phyloP scores from a whole-genome alignment of 1,284 basidiomycete species.

The Trametes sp. region DNA sequence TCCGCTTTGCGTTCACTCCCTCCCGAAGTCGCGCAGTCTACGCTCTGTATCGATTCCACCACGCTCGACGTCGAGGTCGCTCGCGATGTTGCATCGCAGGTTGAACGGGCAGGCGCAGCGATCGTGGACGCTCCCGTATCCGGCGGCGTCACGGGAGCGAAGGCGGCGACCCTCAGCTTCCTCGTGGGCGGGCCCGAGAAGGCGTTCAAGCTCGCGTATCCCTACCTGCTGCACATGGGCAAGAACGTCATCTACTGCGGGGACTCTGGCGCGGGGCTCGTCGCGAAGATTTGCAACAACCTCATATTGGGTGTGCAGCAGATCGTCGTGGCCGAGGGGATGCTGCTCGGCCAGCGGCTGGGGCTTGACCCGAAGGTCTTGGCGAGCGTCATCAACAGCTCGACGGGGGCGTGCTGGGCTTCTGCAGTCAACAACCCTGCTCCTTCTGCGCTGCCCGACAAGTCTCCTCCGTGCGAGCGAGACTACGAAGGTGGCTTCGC shows the following conservation, averaged over 20 bases:
- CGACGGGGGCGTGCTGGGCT: conserved; percentile 86
- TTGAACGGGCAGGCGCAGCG: conserved; percentile 64
- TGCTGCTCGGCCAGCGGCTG: conserved; percentile 82
- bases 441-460: conserved; percentile 72
- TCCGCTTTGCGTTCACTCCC: conserved; percentile 58
- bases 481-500: conserved; percentile 88
- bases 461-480: conserved; percentile 83
- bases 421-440: conserved; percentile 90
- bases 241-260: conserved; percentile 86
- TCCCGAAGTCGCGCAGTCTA: conserved; percentile 48
- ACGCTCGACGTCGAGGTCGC: conserved; percentile 84
- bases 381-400: conserved; percentile 84
- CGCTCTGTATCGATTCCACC: conserved; percentile 87
- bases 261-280: conserved; percentile 84
- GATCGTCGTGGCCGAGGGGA: conserved; percentile 82
- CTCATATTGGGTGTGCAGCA: conserved; percentile 81
- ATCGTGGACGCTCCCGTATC: conserved; percentile 94
- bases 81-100: conserved; percentile 63
- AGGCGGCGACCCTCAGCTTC: conserved; percentile 87
- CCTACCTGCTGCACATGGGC: conserved; percentile 80
- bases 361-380: conserved; percentile 80
- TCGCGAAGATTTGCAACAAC: conserved; percentile 91
- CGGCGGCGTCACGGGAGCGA: conserved; percentile 88
- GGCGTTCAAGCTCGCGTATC: conserved; percentile 67
- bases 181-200: conserved; percentile 81